These are phyloP conservation scores for Microbotryomycetes sp. DNA, from an alignment of 1,284 basidiomycete species.

Conservation along the genomic window DNA sequence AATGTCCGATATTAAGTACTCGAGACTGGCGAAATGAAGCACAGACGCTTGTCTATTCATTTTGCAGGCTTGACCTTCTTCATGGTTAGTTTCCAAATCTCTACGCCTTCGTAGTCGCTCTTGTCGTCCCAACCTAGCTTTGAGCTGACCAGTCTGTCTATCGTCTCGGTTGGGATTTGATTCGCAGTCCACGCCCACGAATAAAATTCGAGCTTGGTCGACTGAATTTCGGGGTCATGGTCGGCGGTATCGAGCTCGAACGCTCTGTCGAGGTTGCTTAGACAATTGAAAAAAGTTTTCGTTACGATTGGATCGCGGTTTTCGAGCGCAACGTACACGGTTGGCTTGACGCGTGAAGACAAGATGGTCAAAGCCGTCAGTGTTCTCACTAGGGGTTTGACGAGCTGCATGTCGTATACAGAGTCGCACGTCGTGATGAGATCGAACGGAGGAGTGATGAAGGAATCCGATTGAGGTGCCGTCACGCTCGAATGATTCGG, in stretches of 20 bases:
- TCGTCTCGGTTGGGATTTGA: slow-evolving; percentile 42
- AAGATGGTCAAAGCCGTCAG: slow-evolving; percentile 50
- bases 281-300: slow-evolving; percentile 52
- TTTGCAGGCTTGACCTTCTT: too few relatives aligned
- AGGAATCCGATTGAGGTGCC: not conserved
- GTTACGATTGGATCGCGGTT: slow-evolving; percentile 63
- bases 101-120: slow-evolving; percentile 63
- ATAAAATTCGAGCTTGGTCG: not conserved
- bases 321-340: slow-evolving; percentile 66
- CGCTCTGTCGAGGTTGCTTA: slow-evolving; percentile 46
- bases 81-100: slow-evolving; percentile 55
- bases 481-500: not conserved
- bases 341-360: slow-evolving; percentile 41
- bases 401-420: slow-evolving; percentile 59
- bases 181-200: not conserved
- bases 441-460: slow-evolving; percentile 52
- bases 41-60: too few relatives aligned
- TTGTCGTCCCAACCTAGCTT: slow-evolving; percentile 50
- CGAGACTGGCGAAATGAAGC: too few relatives aligned
- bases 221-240: slow-evolving; percentile 22
- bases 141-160: slow-evolving; percentile 46
- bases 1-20: too few relatives aligned
- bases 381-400: slow-evolving; percentile 63
- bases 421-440: slow-evolving; percentile 80
- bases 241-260: slow-evolving; percentile 57